Evolutionary conservation across 2,329 filamentous ascomycete species (phyloP).

Genomic region (Ophiosphaerella korrae): DNA sequence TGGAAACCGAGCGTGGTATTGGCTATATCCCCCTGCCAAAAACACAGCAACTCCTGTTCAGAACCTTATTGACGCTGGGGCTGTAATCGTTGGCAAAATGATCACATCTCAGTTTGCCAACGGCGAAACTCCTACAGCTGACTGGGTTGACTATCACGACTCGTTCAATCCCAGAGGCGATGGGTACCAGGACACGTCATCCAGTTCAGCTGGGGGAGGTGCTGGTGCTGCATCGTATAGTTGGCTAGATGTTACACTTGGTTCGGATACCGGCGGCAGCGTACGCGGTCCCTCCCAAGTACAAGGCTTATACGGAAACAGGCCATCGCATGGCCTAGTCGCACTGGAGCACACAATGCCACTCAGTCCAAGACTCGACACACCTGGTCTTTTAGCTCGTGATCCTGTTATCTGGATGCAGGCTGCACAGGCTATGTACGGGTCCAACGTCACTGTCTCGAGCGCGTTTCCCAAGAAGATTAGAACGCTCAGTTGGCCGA

Average conservation of each 20-base stretch:
- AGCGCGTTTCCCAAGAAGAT: slow-evolving; percentile 51
- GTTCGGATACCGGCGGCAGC: slow-evolving; percentile 57
- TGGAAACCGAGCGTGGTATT: slow-evolving; percentile 64
- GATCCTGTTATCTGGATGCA: slow-evolving; percentile 51
- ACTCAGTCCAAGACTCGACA: slow-evolving; percentile 55
- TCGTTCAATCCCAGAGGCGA: slow-evolving; percentile 53
- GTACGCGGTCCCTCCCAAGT: slow-evolving; percentile 56
- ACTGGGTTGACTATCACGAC: slow-evolving; percentile 55
- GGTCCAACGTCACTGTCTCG: slow-evolving; percentile 51
- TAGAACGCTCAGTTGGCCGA: slow-evolving; percentile 52
- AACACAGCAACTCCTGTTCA: slow-evolving; percentile 59
- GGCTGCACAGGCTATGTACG: slow-evolving; percentile 54
- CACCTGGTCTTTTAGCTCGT: slow-evolving; percentile 54
- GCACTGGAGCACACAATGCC: slow-evolving; percentile 56
- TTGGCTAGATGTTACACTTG: slow-evolving; percentile 58
- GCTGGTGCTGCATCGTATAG: slow-evolving; percentile 53
- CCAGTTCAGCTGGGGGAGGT: slow-evolving; percentile 55
- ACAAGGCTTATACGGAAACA: slow-evolving; percentile 58
- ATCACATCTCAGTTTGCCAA: slow-evolving; percentile 54
- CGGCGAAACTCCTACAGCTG: slow-evolving; percentile 55
- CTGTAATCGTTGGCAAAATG: slow-evolving; percentile 55
- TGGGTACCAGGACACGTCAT: slow-evolving; percentile 53
- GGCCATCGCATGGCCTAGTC: slow-evolving; percentile 56
- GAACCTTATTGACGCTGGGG: slow-evolving; percentile 64
- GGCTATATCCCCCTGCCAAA: slow-evolving; percentile 55